A percentile compares a stretch with the other conserved stretches of the same genome.
phyloP scores from a whole-genome alignment of 2,329 filamentous ascomycete species.

The Pseudofabraea citricarpa region DNA sequence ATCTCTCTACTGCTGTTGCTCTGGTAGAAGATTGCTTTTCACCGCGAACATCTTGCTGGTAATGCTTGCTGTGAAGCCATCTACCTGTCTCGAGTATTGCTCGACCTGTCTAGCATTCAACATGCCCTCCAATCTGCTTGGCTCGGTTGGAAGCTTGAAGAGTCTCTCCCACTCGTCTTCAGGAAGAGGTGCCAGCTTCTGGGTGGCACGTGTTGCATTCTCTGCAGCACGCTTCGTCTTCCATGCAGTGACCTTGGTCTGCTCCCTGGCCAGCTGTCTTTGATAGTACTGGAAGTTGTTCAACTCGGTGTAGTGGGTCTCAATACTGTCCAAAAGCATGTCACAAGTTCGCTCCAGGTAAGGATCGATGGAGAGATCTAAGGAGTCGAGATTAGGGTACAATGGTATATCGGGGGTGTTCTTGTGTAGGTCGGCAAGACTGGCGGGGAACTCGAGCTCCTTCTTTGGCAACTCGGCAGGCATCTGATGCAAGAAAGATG shows the following conservation, averaged over 20 bases:
- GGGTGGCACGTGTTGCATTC: slow-evolving; percentile 77
- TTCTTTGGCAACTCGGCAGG: slow-evolving; percentile 61
- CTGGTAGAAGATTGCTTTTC: slow-evolving; percentile 61
- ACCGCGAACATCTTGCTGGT: slow-evolving; percentile 98
- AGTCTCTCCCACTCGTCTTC: slow-evolving; percentile 98
- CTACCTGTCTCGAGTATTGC: slow-evolving; percentile 95
- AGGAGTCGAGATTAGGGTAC: slow-evolving; percentile 77
- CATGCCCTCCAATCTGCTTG: slow-evolving; percentile 87
- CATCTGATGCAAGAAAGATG: slow-evolving; percentile 89
- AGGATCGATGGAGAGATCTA: slow-evolving; percentile 92
- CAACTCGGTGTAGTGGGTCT: slow-evolving; percentile 95
- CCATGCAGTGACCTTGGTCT: slow-evolving; percentile 95
- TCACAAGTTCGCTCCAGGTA: slow-evolving; percentile 99
- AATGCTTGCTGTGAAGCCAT: slow-evolving; percentile 88
- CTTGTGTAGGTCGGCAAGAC: slow-evolving; percentile 71
- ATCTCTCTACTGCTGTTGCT: slow-evolving; percentile 14
- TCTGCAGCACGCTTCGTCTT: slow-evolving; percentile 95
- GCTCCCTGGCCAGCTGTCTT: slow-evolving; percentile 86
- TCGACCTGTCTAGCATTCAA: slow-evolving; percentile 94
- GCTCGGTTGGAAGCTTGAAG: slow-evolving; percentile 96
- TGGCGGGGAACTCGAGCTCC: slow-evolving; percentile 71
- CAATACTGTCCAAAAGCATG: slow-evolving; percentile 91
- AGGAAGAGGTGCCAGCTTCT: slow-evolving; percentile 83
- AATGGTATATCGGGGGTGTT: slow-evolving; percentile 61
- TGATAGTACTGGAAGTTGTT: slow-evolving; percentile 99